Percentiles rank a stretch among this genome's conserved stretches.
Evolutionary conservation across 2,329 filamentous ascomycete species (phyloP).

Genomic region (Chalaropsis thielavioides): DNA sequence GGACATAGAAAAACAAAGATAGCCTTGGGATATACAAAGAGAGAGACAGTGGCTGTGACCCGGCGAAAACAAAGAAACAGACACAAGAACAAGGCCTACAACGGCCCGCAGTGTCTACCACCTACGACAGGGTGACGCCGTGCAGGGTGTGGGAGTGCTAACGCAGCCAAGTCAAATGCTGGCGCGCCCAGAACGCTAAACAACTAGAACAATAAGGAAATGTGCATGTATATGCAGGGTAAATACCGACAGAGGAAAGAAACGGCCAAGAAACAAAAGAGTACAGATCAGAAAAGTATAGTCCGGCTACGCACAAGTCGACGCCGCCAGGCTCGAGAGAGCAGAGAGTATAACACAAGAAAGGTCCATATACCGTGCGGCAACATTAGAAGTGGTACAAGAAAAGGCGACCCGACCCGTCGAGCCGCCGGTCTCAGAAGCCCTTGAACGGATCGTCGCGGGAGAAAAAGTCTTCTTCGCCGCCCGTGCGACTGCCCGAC

Average conservation of each 20-base stretch:
- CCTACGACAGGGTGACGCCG: background rate
- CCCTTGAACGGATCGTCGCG: slow-evolving; percentile 48
- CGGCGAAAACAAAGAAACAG: background rate
- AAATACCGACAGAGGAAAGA: background rate
- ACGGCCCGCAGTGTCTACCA: background rate
- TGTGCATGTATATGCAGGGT: background rate
- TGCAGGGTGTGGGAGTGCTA: background rate
- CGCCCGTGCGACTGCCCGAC: slow-evolving; percentile 20
- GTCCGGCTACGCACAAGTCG: too few species aligned
- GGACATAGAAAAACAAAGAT: background rate
- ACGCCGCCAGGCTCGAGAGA: background rate
- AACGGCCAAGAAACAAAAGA: background rate
- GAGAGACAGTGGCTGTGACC: background rate
- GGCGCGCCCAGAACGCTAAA: background rate
- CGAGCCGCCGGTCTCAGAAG: slow-evolving; percentile 29
- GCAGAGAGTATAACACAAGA: background rate
- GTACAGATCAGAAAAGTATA: background rate
- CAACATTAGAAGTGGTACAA: too few species aligned
- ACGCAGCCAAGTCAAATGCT: too few species aligned
- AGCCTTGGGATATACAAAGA: background rate
- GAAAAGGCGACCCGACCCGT: too few species aligned
- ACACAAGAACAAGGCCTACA: background rate
- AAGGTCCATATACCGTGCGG: too few species aligned
- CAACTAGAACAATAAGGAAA: background rate
- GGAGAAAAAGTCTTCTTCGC: slow-evolving; percentile 41